Conservation (phyloP, 1,139 yeast species). For the Hemisphaericaspora subhashii region DNA sequence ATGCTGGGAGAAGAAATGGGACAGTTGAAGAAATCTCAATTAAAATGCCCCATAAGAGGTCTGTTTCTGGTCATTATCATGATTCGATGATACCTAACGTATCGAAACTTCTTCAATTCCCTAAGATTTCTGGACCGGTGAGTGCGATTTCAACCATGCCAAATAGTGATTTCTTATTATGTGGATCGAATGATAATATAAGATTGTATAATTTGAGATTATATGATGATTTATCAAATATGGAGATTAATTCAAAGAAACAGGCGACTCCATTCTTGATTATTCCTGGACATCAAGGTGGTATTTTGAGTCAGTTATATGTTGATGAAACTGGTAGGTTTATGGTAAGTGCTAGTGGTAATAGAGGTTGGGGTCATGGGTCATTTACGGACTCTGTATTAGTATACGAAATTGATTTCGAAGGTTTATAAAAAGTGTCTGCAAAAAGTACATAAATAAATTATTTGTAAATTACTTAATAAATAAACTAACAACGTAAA, state of each 20-base stretch:
- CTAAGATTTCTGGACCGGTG: slow-evolving; percentile 89
- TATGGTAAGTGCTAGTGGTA: slow-evolving; percentile 90
- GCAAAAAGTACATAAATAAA: not conserved
- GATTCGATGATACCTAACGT: slow-evolving; percentile 45
- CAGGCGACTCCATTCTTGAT: slow-evolving; percentile 58
- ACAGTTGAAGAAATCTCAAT: slow-evolving; percentile 83
- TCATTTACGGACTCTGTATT: slow-evolving; percentile 74
- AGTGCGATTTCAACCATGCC: slow-evolving; percentile 81
- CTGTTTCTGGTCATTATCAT: slow-evolving; percentile 18
- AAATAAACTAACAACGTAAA: not conserved
- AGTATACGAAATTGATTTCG: slow-evolving; percentile 68
- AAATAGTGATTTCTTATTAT: slow-evolving; percentile 71
- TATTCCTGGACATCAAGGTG: slow-evolving; percentile 66
- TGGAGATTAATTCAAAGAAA: slow-evolving; percentile 27
- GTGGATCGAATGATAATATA: slow-evolving; percentile 90
- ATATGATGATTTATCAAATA: slow-evolving; percentile 36
- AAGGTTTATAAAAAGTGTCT: slow-evolving; percentile 11
- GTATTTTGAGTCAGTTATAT: slow-evolving; percentile 54
- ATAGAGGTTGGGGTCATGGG: slow-evolving; percentile 91
- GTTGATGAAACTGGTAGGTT: slow-evolving; percentile 88
- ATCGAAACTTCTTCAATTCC: slow-evolving; percentile 66
- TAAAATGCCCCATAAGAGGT: slow-evolving; percentile 50
- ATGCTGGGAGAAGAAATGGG: slow-evolving; percentile 87
- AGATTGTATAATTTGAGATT: slow-evolving; percentile 76
- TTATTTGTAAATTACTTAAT: not conserved